Evolutionary conservation across 495 filamentous ascomycete species (phyloP).

Genomic region (Cercophora sp.): DNA sequence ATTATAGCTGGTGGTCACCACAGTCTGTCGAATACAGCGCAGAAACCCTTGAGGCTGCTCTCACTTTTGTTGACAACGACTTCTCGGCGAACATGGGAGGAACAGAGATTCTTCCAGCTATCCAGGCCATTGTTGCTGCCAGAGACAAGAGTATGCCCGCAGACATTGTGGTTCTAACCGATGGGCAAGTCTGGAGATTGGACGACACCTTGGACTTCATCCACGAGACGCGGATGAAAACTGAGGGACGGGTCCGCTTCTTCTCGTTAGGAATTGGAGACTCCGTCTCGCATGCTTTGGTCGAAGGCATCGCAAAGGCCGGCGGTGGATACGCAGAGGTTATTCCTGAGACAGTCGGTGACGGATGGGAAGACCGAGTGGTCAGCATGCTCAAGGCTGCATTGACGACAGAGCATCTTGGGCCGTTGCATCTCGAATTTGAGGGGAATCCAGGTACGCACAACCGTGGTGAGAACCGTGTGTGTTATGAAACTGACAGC

Average conservation of each 20-base stretch:
- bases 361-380: conserved; percentile 18
- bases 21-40: conserved; percentile 12
- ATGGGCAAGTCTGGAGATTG: conserved; percentile 15
- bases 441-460: too few species aligned
- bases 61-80: background rate
- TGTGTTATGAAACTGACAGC: too few species aligned
- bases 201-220: conserved; percentile 13
- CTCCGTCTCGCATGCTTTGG: conserved; percentile 17
- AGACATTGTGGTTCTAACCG: conserved; percentile 17
- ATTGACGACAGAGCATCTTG: conserved; percentile 13
- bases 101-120: conserved; percentile 14
- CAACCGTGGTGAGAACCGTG: too few species aligned
- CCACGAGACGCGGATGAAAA: background rate
- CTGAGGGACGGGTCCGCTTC: conserved; percentile 17
- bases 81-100: conserved; percentile 13
- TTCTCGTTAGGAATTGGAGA: conserved; percentile 16
- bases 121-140: conserved; percentile 6
- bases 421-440: conserved; percentile 12
- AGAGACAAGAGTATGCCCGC: conserved; percentile 5
- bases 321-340: conserved; percentile 19
- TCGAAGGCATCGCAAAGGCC: conserved; percentile 17
- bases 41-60: conserved; percentile 1
- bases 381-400: conserved; percentile 18
- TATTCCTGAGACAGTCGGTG: conserved; percentile 4
- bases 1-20: conserved; percentile 4